Conservation (phyloP, 345 rosid genomes). For the Linum tenue region DNA sequence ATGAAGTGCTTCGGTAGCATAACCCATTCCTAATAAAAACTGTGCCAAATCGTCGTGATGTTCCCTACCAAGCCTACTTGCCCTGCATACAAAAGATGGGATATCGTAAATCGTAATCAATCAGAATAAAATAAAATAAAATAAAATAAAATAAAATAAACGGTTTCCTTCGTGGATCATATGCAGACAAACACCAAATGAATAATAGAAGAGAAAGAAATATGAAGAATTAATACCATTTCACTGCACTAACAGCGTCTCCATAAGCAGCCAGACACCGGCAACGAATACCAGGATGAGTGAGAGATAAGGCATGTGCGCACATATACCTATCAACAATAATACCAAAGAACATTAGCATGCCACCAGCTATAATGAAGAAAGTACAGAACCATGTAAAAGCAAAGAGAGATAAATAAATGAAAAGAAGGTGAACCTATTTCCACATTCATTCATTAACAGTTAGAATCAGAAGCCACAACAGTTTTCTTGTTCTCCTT, state of each 20-base stretch:
- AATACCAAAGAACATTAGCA: not conserved
- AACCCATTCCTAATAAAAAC: constrained; percentile 98
- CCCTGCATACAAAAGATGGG: constrained; percentile 45
- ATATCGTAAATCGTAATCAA: constrained; percentile 1
- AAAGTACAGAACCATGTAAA: not conserved
- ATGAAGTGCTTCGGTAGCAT: constrained; percentile 98
- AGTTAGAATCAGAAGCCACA: no score
- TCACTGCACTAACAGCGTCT: constrained; percentile 96
- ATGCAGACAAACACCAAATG: not conserved
- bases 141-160: no score
- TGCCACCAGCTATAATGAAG: not conserved
- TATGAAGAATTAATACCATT: constrained; percentile 46
- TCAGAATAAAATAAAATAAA: not conserved
- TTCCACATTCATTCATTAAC: no score
- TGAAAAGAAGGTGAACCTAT: no score
- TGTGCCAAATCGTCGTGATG: constrained; percentile 99
- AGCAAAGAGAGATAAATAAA: not conserved
- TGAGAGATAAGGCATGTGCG: constrained; percentile 90
- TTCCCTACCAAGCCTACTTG: constrained; percentile 96
- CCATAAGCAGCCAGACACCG: constrained; percentile 97
- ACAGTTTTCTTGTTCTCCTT: no score
- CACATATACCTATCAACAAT: constrained; percentile 71
- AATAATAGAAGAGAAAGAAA: no score
- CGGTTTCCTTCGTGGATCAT: not conserved
- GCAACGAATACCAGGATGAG: constrained; percentile 96